Evolutionary conservation across 257 asterid genomes (phyloP), one percentile per base, ranked within the genome.

Genomic region (Asclepias syriaca): DNA sequence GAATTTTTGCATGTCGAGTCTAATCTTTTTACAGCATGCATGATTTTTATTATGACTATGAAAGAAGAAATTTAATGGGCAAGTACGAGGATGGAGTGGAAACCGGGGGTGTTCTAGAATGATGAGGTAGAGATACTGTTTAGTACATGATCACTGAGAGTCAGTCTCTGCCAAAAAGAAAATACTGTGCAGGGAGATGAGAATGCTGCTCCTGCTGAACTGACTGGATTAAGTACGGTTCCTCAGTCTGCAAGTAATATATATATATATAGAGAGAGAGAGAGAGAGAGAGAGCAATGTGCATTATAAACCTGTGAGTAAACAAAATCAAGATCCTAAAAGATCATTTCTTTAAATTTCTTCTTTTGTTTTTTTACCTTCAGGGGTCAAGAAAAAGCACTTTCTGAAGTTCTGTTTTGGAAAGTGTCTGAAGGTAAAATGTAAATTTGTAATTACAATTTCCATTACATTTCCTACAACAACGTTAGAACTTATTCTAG

Each of bases 271-370:
- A 45, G 34, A 29, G 34, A 29, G 34, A 24, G 27, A 24, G 27
- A 24, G 27, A 24, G 34, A 2, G 55, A 65, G 48, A 48, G 77
- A 45, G 46, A 14, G 63, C 66, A 67, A 73, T 46, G 18, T 51
- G 60, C n/a, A 34, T 58, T 8, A 34, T 59, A 8, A 46, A 63
- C 69, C 40, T 6, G 22, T 43, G 53, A 29, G 61, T 73, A 75
- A 50, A 50, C 4, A 50, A 3, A 65, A 71, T 69, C 69, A 34
- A 74, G 75, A 83, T 74, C 87, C 85, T 78, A 86, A 76, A 76
- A 79, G 71, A 72, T 22, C 79, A 71, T 69, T 50, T 34, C 5
- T 34, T 34, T 34, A 24, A 24, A 24, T 24, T 24, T 24, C 27
- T 34, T 34, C 0, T 34, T 34, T 34, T 34, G 4, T 3, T 34